Evolutionary conservation across 495 filamentous ascomycete genomes (phyloP), one percentile per base, ranked within the genome.

Genomic region (Neurospora terricola): DNA sequence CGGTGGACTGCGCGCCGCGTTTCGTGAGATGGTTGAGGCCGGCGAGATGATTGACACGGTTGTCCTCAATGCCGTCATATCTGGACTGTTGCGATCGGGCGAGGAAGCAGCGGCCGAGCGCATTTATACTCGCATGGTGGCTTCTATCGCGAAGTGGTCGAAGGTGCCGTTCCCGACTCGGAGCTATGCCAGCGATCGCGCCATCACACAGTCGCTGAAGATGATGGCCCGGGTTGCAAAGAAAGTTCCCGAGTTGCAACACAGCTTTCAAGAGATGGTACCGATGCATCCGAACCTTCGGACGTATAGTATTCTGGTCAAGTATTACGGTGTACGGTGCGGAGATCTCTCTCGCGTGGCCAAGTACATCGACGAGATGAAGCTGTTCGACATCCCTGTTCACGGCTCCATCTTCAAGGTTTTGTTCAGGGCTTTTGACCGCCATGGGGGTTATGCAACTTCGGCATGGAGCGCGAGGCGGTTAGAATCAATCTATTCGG

Each of bases 11-110:
- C 86, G 92, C 59, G 84, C 83, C 40, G 88, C 91, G 1, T 99
- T 96, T 77, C 83, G 88, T 39, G 87, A 91, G 8, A 90, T 97
- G 78, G 91, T 97, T 38, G 82, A 91, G 59, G 88, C 88, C 1
- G 94, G 94, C 40, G 92, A 97, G 78, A 88, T 97, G 18, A 90
- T 99, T 38, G 94, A 98, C 80, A 96, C 93, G 0, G 87, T 91
- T 6, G 92, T 93, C 14, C 83, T 98, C 77, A 98, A 98, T 78
- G 91, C 91, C 73, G 86, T 98, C 75, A 92, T 97, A 72, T 85
- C 88, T 2, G 90, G 94, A 3, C 87, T 98, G 30, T 83, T 98
- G 45, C 85, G 87, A 72, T 87, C 89, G 3, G 90, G 90, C 38
- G 93, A 98, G 75, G 82, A 88, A 5, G 80, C 83, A 34, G 90